These are phyloP conservation scores for Cryptococcus sp. DNA, from an alignment of 1,284 basidiomycete species.

Conservation along the genomic window DNA sequence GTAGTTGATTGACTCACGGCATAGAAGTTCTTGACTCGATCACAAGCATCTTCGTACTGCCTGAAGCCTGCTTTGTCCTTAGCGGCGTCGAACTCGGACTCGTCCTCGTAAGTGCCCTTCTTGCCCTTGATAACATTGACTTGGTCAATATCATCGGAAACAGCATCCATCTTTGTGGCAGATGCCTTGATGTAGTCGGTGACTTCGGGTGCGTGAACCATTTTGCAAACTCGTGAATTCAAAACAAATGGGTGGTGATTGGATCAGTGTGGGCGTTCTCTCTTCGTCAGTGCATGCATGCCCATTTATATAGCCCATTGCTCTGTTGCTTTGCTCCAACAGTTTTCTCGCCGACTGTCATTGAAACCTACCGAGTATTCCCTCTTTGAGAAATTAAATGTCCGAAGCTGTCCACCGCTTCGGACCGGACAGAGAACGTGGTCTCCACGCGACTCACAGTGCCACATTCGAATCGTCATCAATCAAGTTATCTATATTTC, in stretches of 20 bases:
- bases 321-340: neutral
- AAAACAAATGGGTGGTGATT: neutral
- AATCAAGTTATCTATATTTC: no score
- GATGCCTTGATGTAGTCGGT: slow-evolving; percentile 31
- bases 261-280: neutral
- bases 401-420: no score
- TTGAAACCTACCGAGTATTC: neutral
- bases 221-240: slow-evolving; percentile 6
- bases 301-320: neutral
- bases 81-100: slow-evolving; percentile 63
- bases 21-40: slow-evolving; percentile 81
- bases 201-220: slow-evolving; percentile 39
- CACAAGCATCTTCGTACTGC: slow-evolving; percentile 60
- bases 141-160: slow-evolving; percentile 69
- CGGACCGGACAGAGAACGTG: no score
- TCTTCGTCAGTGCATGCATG: neutral
- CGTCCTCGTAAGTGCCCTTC: slow-evolving; percentile 54
- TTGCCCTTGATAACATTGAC: slow-evolving; percentile 49
- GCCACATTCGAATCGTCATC: no score
- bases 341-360: neutral
- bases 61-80: slow-evolving; percentile 65
- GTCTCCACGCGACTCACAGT: no score
- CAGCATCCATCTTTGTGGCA: slow-evolving; percentile 55
- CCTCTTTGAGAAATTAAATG: no score
- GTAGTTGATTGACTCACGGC: slow-evolving; percentile 20